Evolutionary conservation across 306 rosid species (phyloP).

Genomic region (Pyrus pyrifolia): DNA sequence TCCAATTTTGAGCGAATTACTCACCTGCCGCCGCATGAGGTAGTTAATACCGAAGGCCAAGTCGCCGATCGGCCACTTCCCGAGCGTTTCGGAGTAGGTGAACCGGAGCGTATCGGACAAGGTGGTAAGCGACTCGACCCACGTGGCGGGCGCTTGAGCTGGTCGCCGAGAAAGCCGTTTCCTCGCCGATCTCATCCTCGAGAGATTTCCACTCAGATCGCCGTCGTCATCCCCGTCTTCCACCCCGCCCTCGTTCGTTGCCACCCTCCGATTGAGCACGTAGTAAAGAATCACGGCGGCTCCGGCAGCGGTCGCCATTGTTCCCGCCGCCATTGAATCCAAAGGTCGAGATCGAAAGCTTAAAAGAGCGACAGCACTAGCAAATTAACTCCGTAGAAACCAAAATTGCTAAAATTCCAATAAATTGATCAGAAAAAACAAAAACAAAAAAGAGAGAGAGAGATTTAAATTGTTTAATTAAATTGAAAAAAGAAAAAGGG

Average conservation of each 20-base stretch:
- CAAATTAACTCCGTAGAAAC: background rate
- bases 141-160: slow-evolving; percentile 92
- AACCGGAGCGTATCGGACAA: slow-evolving; percentile 83
- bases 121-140: slow-evolving; percentile 70
- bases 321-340: slow-evolving; percentile 75
- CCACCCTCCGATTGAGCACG: slow-evolving; percentile 43
- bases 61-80: slow-evolving; percentile 98
- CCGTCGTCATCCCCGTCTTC: slow-evolving; percentile 16
- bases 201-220: slow-evolving; percentile 37
- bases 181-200: slow-evolving; percentile 55
- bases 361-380: background rate
- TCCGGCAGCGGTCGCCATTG: slow-evolving; percentile 95
- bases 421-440: background rate
- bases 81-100: slow-evolving; percentile 82
- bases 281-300: slow-evolving; percentile 69
- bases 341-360: slow-evolving; percentile 7
- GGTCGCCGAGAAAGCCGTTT: slow-evolving; percentile 74
- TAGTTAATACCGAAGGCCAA: slow-evolving; percentile 96
- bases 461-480: background rate
- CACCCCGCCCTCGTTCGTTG: slow-evolving; percentile 18
- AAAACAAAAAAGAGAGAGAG: too few species aligned
- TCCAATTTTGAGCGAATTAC: background rate
- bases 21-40: slow-evolving; percentile 86
- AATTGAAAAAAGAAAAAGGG: background rate
- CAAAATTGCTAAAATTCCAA: background rate